Percentiles rank a stretch among this genome's conserved stretches.
Evolutionary conservation across 306 rosid species (phyloP).

Genomic region (Cicer arietinum): DNA sequence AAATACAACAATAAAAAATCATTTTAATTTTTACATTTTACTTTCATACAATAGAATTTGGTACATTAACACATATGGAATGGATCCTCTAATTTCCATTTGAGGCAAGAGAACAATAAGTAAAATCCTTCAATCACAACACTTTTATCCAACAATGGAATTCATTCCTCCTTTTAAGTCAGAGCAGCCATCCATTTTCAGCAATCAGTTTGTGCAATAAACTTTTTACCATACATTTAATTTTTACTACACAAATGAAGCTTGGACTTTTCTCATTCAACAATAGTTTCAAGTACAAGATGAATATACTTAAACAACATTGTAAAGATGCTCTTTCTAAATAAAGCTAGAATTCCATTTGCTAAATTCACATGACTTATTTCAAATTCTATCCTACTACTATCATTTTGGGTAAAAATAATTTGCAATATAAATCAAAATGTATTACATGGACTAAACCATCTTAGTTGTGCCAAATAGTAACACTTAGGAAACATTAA

Average conservation of each 20-base stretch:
- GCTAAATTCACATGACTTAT: constrained; percentile 12
- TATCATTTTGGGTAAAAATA: background rate
- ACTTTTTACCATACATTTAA: background rate
- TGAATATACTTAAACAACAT: constrained; percentile 4
- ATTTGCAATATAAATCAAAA: constrained; percentile 1
- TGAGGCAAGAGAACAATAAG: background rate
- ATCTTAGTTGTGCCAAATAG: constrained; percentile 27
- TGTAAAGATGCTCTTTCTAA: constrained; percentile 1
- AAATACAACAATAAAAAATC: background rate
- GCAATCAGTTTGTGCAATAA: background rate
- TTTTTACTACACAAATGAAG: constrained; percentile 18
- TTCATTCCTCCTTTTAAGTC: constrained; percentile 2
- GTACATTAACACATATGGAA: background rate
- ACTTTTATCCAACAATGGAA: background rate
- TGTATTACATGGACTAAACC: background rate
- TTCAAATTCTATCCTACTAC: constrained; percentile 12
- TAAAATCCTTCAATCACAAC: background rate
- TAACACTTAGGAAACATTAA: background rate
- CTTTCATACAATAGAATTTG: background rate
- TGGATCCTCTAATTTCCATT: background rate
- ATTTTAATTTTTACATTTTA: background rate
- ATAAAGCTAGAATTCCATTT: constrained; percentile 17
- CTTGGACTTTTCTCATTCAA: constrained; percentile 28
- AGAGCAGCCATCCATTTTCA: background rate
- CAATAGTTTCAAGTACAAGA: constrained; percentile 25